phyloP scores from a whole-genome alignment of 2,329 filamentous ascomycete genomes.

The Beauveria pseudobassiana region DNA sequence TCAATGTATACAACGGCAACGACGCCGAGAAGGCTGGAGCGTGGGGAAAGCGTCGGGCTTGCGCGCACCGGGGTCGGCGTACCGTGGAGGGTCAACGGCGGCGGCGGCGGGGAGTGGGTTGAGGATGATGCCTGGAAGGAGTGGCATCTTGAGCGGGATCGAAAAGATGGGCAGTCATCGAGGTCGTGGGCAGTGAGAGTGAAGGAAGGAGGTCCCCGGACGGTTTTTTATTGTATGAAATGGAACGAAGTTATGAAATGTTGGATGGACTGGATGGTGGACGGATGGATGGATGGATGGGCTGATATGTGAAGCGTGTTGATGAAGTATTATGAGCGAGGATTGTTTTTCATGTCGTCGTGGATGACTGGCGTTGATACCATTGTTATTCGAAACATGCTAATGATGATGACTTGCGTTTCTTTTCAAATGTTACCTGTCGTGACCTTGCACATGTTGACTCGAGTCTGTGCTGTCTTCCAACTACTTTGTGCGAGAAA shows the following conservation, averaged over 20 bases:
- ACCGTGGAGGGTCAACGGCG: conserved; percentile 22
- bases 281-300: not conserved
- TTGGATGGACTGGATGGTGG: not conserved
- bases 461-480: too few species aligned
- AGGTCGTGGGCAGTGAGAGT: conserved; percentile 25
- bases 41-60: conserved; percentile 50
- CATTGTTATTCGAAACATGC: not conserved
- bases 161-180: conserved; percentile 73
- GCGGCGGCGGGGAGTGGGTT: conserved; percentile 34
- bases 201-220: too few species aligned
- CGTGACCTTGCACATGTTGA: too few species aligned
- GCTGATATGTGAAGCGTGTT: not conserved
- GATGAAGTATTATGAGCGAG: not conserved
- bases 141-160: conserved; percentile 76
- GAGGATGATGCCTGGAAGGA: conserved; percentile 31
- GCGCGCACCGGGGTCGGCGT: conserved; percentile 48
- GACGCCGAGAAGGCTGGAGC: conserved; percentile 39
- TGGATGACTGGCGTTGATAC: not conserved
- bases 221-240: too few species aligned
- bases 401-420: not conserved
- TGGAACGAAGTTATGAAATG: too few species aligned
- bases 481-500: too few species aligned
- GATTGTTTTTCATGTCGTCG: not conserved
- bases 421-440: too few species aligned
- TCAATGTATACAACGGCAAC: not conserved